Evolutionary conservation across 352 stramenopile species (phyloP), one percentile per base, ranked within the genome.

Genomic region (Labyrinthula sp.): DNA sequence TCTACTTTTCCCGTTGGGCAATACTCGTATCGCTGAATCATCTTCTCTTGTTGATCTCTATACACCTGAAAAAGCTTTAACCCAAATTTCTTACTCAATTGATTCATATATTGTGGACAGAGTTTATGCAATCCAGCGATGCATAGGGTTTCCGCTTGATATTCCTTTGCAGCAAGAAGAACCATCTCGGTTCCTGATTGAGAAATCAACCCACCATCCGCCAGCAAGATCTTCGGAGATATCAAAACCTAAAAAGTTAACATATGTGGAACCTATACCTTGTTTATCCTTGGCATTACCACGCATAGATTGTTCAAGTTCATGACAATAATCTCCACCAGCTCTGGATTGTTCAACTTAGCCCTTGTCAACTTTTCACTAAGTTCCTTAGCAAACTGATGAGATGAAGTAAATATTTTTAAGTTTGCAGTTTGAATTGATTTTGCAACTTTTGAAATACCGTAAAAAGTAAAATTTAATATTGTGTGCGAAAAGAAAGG

Each of bases 201-300:
- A 3, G 80, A 80, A 55, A 97, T 89, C 3, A 95, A 63, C 2
- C 88, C 87, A 24, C 88, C 88, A 58, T 97, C 95, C 5, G 88
- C 88, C 34, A 95, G 72, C 20, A 97, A 81, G 6, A 85, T 86
- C 28, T 88, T 77, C 1, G 85, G 81, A 3, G 80, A 76, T n/a
- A 96, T 65, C 31, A 92, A n/a, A n/a, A n/a, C n/a, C n/a, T n/a
- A n/a, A n/a, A n/a, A n/a, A n/a, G n/a, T n/a, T n/a, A n/a, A n/a
- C n/a, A n/a, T n/a, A n/a, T n/a, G n/a, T n/a, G n/a, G n/a, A n/a
- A n/a, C n/a, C n/a, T n/a, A n/a, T n/a, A n/a, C 73, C 63, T 95
- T 95, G 69, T 96, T 95, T 24, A 96, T 83, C 18, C 87, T 74
- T 14, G 83, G 79, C 87, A 97, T 96, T 56, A 96, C n/a, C n/a